phyloP scores from a whole-genome alignment of 805 yeast genomes.

The Yarrowia sp. region DNA sequence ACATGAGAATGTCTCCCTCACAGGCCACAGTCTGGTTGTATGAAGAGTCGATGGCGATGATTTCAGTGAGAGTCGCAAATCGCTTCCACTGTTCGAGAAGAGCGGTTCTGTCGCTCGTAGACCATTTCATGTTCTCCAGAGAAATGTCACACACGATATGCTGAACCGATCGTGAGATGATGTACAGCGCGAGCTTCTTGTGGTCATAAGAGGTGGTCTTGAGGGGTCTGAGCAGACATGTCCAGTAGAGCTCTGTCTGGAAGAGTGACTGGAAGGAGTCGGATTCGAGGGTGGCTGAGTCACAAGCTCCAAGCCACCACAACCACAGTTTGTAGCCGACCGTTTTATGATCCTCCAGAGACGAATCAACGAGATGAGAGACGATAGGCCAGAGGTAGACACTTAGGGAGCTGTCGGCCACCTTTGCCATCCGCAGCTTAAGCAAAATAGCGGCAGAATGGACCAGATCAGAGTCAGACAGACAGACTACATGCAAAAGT shows the following conservation, averaged over 20 bases:
- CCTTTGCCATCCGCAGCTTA: slow-evolving; percentile 3
- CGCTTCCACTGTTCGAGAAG: slow-evolving; percentile 69
- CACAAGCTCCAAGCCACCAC: slow-evolving; percentile 39
- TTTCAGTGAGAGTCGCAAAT: slow-evolving; percentile 76
- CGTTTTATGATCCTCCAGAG: slow-evolving; percentile 26
- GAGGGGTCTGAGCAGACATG: slow-evolving; percentile 61
- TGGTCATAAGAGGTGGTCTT: slow-evolving; percentile 66
- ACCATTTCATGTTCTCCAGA: slow-evolving; percentile 57
- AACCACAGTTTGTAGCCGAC: slow-evolving; percentile 44
- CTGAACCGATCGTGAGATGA: slow-evolving; percentile 66
- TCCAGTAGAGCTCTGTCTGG: slow-evolving; percentile 59
- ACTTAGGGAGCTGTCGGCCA: not conserved
- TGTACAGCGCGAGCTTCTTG: slow-evolving; percentile 70
- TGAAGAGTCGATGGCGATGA: slow-evolving; percentile 83
- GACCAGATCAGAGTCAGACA: slow-evolving; percentile 17
- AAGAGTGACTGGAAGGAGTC: slow-evolving; percentile 40
- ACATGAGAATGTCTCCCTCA: slow-evolving; percentile 61
- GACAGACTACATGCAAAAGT: slow-evolving; percentile 4
- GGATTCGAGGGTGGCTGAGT: slow-evolving; percentile 5
- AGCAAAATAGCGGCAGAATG: slow-evolving; percentile 9
- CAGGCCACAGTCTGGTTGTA: slow-evolving; percentile 87
- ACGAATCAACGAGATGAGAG: slow-evolving; percentile 15
- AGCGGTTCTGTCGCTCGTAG: slow-evolving; percentile 44
- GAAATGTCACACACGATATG: slow-evolving; percentile 48
- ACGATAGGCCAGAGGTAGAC: slow-evolving; percentile 22